Base-by-base conservation (phyloP, 495 filamentous ascomycete species). In the Neurospora hispaniola region DNA sequence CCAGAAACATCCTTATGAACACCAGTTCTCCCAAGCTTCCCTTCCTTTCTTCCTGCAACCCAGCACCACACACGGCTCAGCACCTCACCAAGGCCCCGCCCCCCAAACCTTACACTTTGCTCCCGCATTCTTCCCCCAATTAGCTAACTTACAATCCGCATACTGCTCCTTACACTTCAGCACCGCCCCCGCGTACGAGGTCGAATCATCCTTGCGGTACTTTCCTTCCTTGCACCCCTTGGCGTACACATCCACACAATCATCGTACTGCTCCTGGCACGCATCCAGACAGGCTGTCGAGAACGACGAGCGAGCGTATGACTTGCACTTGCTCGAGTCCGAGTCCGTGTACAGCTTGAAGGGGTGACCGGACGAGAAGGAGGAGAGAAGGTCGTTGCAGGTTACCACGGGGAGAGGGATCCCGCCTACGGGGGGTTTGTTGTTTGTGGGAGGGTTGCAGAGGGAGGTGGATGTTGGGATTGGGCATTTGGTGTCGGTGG, bases 251-350 rank as follows among this genome's bases (percentile, higher is more conserved):
- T 77, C 73, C 42, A 81, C 73, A 74, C 85, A 87, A 62, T 82
- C 80, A 23, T 83, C 77, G 74, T 80, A 85, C 79, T 87, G 85
- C 71, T 78, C 78, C 76, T 84, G 80, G 78, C 85, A 87, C 43
- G 85, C 85, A 73, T 84, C 84, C 62, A 78, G 71, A 76, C 85
- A 87, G 48, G 80, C 85, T 69, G 77, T 71, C 42, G 71, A 39
- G 69, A 75, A 77, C 12, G 66, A 6, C 68, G 70, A 39, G 43
- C 81, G 79, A 8, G 70, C 41, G 73, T 85, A 87, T 20, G 77
- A 76, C 35, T 76, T 74, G 76, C 85, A 87, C 16, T 79, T 78
- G 18, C 38, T 31, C 59, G 75, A 77, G 42, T 85, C 78, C 18
- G 77, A 41, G 69, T 78, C 71, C 16, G 74, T 80, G 80, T 86